Conservation (phyloP, 2,329 filamentous ascomycete species). For the Cladobotryum mycophilum region DNA sequence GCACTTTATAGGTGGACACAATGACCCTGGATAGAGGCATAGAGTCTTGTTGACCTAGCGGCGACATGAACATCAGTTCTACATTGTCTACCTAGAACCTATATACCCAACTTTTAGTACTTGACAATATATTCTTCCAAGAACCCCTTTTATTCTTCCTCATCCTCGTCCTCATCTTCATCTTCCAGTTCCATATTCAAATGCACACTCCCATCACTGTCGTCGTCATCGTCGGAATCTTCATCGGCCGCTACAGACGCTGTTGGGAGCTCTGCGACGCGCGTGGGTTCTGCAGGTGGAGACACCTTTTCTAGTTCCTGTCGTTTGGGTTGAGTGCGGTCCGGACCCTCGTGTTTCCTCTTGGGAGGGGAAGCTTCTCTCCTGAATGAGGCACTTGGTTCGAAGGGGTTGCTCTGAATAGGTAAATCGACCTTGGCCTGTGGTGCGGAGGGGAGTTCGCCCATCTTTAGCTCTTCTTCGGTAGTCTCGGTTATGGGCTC, state of each 20-base stretch:
- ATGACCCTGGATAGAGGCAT: background rate
- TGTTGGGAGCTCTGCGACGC: conserved; percentile 11
- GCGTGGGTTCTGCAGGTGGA: conserved; percentile 11
- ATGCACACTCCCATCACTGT: conserved; percentile 50
- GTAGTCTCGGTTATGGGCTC: background rate
- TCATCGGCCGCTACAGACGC: conserved; percentile 14
- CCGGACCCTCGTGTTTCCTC: conserved; percentile 34
- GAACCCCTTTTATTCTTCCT: conserved; percentile 17
- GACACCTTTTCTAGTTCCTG: conserved; percentile 31
- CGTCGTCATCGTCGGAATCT: conserved; percentile 31
- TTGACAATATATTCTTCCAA: background rate
- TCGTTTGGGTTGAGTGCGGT: conserved; percentile 32
- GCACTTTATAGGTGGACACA: background rate
- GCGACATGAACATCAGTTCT: too few species aligned
- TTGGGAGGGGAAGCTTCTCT: conserved; percentile 28
- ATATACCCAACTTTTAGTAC: background rate
- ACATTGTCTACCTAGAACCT: background rate
- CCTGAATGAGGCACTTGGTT: conserved; percentile 16
- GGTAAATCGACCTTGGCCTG: conserved; percentile 21
- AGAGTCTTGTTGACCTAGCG: background rate
- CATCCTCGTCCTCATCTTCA: conserved; percentile 28
- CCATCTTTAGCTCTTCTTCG: conserved; percentile 15
- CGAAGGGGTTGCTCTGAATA: conserved; percentile 32
- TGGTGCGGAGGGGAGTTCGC: conserved; percentile 14
- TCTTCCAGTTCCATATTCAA: conserved; percentile 55